A percentile compares a stretch with the other conserved stretches of the same genome.
phyloP scores from a whole-genome alignment of 179 eudicot genomes.

The Amaranthus tricolor region DNA sequence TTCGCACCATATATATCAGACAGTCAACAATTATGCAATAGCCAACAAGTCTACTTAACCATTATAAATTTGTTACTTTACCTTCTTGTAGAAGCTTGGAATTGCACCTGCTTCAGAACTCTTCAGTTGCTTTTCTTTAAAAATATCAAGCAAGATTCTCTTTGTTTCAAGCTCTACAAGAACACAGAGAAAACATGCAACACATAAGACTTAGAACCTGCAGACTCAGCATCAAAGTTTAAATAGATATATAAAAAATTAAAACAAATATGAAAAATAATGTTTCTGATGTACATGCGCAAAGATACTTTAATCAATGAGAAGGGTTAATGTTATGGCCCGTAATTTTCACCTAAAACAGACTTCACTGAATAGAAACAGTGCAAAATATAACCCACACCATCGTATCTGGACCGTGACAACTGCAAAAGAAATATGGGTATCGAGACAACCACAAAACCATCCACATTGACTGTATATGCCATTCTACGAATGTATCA shows the following conservation, averaged over 20 bases:
- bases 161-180: slow-evolving; percentile 89
- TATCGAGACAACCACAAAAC: too few relatives aligned
- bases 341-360: too few relatives aligned
- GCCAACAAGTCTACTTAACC: neutral
- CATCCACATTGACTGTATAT: too few relatives aligned
- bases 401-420: too few relatives aligned
- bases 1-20: neutral
- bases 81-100: slow-evolving; percentile 97
- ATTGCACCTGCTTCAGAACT: slow-evolving; percentile 87
- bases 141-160: slow-evolving; percentile 90
- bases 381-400: too few relatives aligned
- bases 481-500: too few relatives aligned
- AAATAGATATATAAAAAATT: neutral
- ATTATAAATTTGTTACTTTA: neutral
- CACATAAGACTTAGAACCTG: neutral
- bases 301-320: too few relatives aligned
- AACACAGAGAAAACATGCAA: slow-evolving; percentile 9
- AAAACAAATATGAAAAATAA: neutral
- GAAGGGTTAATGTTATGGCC: too few relatives aligned
- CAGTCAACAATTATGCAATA: neutral
- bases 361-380: too few relatives aligned
- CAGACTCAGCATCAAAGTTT: neutral
- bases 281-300: too few relatives aligned
- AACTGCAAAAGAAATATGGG: too few relatives aligned
- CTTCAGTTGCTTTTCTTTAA: slow-evolving; percentile 95